Conservation (phyloP, 2,329 filamentous ascomycete genomes). For the Pseudogymnoascus sp. region DNA sequence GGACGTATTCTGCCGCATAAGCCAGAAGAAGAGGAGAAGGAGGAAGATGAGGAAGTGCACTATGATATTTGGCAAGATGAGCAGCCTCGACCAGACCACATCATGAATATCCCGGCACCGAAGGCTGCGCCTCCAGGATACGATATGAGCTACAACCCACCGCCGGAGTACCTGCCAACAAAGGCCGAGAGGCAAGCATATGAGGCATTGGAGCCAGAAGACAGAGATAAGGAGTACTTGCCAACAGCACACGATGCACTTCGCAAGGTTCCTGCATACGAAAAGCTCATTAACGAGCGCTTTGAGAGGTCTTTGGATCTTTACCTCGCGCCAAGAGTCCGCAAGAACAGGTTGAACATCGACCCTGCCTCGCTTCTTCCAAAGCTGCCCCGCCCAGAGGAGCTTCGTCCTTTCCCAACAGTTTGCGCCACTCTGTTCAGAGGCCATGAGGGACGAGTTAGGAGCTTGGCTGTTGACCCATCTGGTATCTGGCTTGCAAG, state of each 20-base stretch:
- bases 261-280: constrained; percentile 87
- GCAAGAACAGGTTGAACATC: constrained; percentile 92
- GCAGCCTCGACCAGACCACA: constrained; percentile 69
- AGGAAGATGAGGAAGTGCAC: constrained; percentile 62
- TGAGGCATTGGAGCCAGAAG: constrained; percentile 81
- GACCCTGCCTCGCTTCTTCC: constrained; percentile 88
- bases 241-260: constrained; percentile 76
- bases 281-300: constrained; percentile 83
- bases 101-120: constrained; percentile 91
- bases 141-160: constrained; percentile 93
- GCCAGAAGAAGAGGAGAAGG: constrained; percentile 63
- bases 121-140: constrained; percentile 91
- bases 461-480: constrained; percentile 78
- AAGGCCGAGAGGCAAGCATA: constrained; percentile 76
- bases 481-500: constrained; percentile 80
- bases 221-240: constrained; percentile 82
- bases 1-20: constrained; percentile 89
- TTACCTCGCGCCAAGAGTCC: constrained; percentile 85
- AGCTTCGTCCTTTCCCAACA: constrained; percentile 91
- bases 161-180: constrained; percentile 85
- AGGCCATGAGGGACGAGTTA: constrained; percentile 82
- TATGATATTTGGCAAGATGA: constrained; percentile 95
- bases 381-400: constrained; percentile 86
- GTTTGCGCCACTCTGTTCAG: constrained; percentile 79
- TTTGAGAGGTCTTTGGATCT: constrained; percentile 94